These are phyloP conservation scores for Colletotrichum tabaci DNA, from an alignment of 2,329 filamentous ascomycete species.

Conservation along the genomic window DNA sequence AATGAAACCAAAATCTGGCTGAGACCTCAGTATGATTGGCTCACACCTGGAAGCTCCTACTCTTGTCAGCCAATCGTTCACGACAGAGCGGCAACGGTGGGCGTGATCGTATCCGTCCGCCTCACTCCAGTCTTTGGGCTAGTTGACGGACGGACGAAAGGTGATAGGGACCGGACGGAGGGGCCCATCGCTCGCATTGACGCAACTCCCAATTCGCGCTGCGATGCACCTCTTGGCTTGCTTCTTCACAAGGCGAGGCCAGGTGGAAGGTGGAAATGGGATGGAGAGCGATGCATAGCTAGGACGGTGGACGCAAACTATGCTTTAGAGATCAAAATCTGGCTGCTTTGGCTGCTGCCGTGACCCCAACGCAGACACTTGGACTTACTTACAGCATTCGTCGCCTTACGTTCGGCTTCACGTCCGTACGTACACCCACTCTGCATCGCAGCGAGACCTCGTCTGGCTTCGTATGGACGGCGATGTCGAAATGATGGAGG, in stretches of 20 bases:
- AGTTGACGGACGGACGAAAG: constrained; percentile 17
- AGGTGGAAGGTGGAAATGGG: constrained; percentile 35
- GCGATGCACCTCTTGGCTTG: constrained; percentile 20
- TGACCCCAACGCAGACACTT: neutral
- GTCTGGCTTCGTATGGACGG: constrained; percentile 19
- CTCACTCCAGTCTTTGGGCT: constrained; percentile 21
- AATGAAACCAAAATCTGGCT: constrained; percentile 46
- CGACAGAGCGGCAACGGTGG: constrained; percentile 9
- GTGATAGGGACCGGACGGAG: neutral
- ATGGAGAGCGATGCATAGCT: constrained; percentile 17
- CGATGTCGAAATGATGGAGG: constrained; percentile 8
- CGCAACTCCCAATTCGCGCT: neutral
- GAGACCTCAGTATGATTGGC: constrained; percentile 47
- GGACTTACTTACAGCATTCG: neutral
- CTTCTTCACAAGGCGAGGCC: constrained; percentile 27
- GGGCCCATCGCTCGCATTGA: neutral
- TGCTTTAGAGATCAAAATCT: neutral
- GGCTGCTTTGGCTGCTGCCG: constrained; percentile 11
- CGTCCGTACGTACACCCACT: neutral
- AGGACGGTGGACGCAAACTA: constrained; percentile 13
- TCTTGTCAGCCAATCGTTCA: constrained; percentile 8
- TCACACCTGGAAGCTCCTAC: neutral
- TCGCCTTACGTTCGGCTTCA: neutral
- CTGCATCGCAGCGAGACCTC: neutral
- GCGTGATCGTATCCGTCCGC: constrained; percentile 35